Percentiles rank a stretch among this genome's conserved stretches.
These are phyloP conservation scores for Pyrenophora teres DNA, from an alignment of 2,329 filamentous ascomycete species.

Conservation along the genomic window DNA sequence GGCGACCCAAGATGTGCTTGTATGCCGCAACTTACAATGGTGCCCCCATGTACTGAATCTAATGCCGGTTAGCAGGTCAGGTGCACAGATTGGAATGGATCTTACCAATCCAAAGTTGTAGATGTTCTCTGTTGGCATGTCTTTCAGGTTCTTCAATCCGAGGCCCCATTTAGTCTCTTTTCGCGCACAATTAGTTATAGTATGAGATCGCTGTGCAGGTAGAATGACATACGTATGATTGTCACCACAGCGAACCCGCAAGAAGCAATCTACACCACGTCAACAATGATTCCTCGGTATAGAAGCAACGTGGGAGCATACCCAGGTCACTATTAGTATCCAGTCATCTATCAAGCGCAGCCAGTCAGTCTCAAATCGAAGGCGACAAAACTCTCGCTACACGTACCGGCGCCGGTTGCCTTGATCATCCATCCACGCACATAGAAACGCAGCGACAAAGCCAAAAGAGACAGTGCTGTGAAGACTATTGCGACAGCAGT, in stretches of 20 bases:
- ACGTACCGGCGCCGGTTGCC: conserved; percentile 18
- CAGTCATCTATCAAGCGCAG: conserved; percentile 13
- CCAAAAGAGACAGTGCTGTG: conserved; percentile 8
- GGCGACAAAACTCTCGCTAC: neutral
- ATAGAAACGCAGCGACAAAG: conserved; percentile 17
- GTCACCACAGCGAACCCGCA: conserved; percentile 21
- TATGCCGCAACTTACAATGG: conserved; percentile 14
- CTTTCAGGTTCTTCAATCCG: conserved; percentile 10
- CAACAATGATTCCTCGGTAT: neutral
- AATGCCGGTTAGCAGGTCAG: neutral
- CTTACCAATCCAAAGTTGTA: conserved; percentile 21
- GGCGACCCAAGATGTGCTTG: neutral
- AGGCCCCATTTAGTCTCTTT: conserved; percentile 23
- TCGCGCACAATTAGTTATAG: neutral
- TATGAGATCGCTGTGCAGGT: neutral
- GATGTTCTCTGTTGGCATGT: conserved; percentile 19
- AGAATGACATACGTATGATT: conserved; percentile 12
- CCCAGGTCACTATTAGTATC: conserved; percentile 17
- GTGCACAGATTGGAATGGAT: neutral
- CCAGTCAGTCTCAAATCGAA: no score
- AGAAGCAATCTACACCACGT: conserved; percentile 8
- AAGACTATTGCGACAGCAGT: conserved; percentile 9
- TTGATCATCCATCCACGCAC: conserved; percentile 18
- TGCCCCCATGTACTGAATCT: conserved; percentile 25
- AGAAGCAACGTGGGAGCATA: neutral